These are phyloP conservation scores for Globisporangium recalcitrans DNA, from an alignment of 352 stramenopile species.

Conservation along the genomic window DNA sequence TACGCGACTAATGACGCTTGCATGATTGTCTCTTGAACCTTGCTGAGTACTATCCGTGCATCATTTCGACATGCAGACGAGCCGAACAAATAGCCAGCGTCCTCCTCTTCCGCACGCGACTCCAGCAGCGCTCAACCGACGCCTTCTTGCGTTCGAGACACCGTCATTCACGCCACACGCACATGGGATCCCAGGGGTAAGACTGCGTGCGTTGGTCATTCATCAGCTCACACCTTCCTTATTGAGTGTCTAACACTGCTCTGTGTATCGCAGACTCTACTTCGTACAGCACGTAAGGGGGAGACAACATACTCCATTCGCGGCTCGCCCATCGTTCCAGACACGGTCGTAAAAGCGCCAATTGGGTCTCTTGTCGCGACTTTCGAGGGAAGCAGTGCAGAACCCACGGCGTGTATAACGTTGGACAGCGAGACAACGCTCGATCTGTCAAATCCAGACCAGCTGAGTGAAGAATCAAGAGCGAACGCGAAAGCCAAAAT, in stretches of 20 bases:
- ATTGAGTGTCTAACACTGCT: neutral
- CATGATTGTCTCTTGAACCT: neutral
- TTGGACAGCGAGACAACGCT: slow-evolving; percentile 58
- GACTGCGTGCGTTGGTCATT: too few relatives aligned
- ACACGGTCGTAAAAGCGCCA: slow-evolving; percentile 50
- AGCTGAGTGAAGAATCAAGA: slow-evolving; percentile 51
- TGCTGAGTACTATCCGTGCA: neutral
- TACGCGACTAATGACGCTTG: neutral
- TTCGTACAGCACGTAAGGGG: slow-evolving; percentile 66
- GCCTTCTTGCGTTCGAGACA: slow-evolving; percentile 37
- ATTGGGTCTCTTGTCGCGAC: slow-evolving; percentile 53
- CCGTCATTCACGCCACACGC: slow-evolving; percentile 25
- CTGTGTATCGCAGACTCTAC: slow-evolving; percentile 25
- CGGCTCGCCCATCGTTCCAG: slow-evolving; percentile 62
- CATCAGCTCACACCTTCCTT: too few relatives aligned
- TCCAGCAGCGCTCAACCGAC: slow-evolving; percentile 13
- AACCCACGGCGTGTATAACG: slow-evolving; percentile 45
- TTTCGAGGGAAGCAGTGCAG: slow-evolving; percentile 36
- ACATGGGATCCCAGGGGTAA: slow-evolving; percentile 24
- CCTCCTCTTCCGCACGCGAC: slow-evolving; percentile 8
- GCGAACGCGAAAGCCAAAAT: slow-evolving; percentile 58
- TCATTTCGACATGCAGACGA: neutral
- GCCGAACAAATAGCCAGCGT: neutral
- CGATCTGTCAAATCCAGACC: slow-evolving; percentile 58
- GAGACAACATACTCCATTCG: slow-evolving; percentile 66